Conservation (phyloP, 192 early-diverging fungal genomes). For the Chytriomyces sp. region DNA sequence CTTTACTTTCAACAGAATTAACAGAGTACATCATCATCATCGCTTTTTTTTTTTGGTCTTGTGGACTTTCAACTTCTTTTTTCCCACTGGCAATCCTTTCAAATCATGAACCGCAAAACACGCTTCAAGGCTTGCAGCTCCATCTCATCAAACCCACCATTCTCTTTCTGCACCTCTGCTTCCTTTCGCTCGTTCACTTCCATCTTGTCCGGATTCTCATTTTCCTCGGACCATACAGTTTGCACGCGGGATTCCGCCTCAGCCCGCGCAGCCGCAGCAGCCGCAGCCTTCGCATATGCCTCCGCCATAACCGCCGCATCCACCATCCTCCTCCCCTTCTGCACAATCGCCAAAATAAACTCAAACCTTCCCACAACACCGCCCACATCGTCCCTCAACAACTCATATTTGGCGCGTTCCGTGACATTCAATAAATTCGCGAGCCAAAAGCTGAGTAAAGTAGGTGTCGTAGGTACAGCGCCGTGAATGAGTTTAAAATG, state of each 20-base stretch:
- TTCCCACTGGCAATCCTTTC: not conserved
- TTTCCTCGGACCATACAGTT: too few relatives aligned
- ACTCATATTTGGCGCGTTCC: conserved; percentile 23
- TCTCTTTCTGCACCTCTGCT: too few relatives aligned
- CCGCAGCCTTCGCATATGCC: not conserved
- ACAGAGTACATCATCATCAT: too few relatives aligned
- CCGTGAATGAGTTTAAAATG: conserved; percentile 28
- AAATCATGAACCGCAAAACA: not conserved
- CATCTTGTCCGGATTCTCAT: too few relatives aligned
- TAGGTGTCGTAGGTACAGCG: not conserved
- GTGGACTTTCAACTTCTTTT: not conserved
- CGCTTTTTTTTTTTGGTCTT: not conserved
- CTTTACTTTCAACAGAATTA: too few relatives aligned
- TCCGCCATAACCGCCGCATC: not conserved
- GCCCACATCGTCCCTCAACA: conserved; percentile 19
- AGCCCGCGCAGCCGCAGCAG: not conserved
- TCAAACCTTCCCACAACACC: conserved; percentile 21
- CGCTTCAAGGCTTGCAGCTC: not conserved
- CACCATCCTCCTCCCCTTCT: not conserved
- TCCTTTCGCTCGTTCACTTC: too few relatives aligned
- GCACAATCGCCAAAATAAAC: conserved; percentile 18
- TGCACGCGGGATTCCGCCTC: not conserved
- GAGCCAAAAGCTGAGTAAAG: conserved; percentile 1
- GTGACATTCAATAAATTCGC: conserved; percentile 11
- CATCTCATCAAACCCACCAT: not conserved